Evolutionary conservation across 495 filamentous ascomycete species (phyloP), one percentile per base, ranked within the genome.

Genomic region (Talaromyces adpressus): DNA sequence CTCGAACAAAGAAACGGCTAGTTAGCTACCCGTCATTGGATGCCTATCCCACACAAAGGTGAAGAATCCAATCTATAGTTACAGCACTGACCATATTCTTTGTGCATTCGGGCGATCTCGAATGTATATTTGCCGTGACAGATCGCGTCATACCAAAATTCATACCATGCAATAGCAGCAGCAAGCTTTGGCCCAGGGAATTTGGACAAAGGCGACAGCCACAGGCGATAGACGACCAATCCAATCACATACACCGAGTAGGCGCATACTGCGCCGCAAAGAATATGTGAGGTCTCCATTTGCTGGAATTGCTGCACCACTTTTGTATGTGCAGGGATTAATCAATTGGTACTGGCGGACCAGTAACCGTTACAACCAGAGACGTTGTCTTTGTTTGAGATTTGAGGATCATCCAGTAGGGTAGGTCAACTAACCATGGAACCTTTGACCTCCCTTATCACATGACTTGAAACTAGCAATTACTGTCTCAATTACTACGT

Each of bases 41-140:
- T 8, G 30, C 30, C n/a, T n/a, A n/a, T 8, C 30, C 30, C 30
- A 32, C 34, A 36, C 36, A 41, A 5, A 16, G 36, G 36, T 41
- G 36, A 41, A 41, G 36, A 41, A 41, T 16, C 36, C 4, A 14
- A 41, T 41, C 36, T 41, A n/a, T n/a, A n/a, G n/a, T n/a, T n/a
- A 41, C 36, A 14, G 36, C 36, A 41, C 36, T 41, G 14, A 41
- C 36, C 36, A 41, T 41, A 41, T 16, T 41, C 14, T 41, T 41
- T 41, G 14, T 79, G 78, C 68, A 79, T 62, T 36, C 71, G 65
- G 36, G 68, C 63, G 22, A 80, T 71, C 63, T 75, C 64, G 8
- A 66, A 66, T 7, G 71, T 75, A 59, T 72, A 76, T 27, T 74
- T 57, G 7, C 59, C 59, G 8, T 51, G 34, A 23, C 25, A 45